Conservation (phyloP, 176 grass and related monocot species). For the bread wheat (Triticum aestivum) region DNA sequence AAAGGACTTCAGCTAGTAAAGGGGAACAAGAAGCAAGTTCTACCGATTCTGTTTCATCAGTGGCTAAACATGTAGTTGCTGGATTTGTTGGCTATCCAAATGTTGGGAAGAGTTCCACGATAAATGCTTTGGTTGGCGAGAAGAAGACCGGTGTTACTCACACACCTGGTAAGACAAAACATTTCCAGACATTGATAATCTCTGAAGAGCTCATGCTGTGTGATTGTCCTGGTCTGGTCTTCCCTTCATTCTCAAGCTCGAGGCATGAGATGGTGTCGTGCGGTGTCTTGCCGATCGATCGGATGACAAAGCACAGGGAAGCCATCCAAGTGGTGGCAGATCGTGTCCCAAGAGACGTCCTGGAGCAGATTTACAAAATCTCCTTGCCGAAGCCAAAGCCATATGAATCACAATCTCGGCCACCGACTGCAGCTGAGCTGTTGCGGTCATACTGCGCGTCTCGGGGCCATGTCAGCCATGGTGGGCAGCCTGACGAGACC, state of each 20-base stretch:
- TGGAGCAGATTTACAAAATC: conserved; percentile 77
- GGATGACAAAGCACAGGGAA: conserved; percentile 79
- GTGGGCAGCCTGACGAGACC: conserved; percentile 80
- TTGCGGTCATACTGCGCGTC: conserved; percentile 73
- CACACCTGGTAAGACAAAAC: conserved; percentile 94
- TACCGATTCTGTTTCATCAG: conserved; percentile 41
- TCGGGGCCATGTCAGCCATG: conserved; percentile 74
- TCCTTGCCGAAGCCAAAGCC: conserved; percentile 67
- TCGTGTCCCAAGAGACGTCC: conserved; percentile 51
- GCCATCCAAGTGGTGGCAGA: conserved; percentile 82
- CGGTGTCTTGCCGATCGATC: conserved; percentile 84
- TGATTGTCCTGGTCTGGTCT: conserved; percentile 91
- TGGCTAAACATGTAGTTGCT: conserved; percentile 71
- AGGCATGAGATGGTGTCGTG: conserved; percentile 96
- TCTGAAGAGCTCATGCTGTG: conserved; percentile 84
- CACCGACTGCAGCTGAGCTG: conserved; percentile 62
- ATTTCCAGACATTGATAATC: conserved; percentile 96
- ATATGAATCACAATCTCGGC: conserved; percentile 62
- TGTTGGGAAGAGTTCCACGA: conserved; percentile 96
- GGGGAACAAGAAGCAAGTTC: conserved; percentile 27
- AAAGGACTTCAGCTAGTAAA: conserved; percentile 16
- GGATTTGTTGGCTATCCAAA: conserved; percentile 99
- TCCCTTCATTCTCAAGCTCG: conserved; percentile 95
- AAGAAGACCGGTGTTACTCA: conserved; percentile 90
- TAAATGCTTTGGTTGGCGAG: conserved; percentile 88